Base-by-base conservation (phyloP, 2,329 filamentous ascomycete genomes). In the Pyricularia sp. region DNA sequence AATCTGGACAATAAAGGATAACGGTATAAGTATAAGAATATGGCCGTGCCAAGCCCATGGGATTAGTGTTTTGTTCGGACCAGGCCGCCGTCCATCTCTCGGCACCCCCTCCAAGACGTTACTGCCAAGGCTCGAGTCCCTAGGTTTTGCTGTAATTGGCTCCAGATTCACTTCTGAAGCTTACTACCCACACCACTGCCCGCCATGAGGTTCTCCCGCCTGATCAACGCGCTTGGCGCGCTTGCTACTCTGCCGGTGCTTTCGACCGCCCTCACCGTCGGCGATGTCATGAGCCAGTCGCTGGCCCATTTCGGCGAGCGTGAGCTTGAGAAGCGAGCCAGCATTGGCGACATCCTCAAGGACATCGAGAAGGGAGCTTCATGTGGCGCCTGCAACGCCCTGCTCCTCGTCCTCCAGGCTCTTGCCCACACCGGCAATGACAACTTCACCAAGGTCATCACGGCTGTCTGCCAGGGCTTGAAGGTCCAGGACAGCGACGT, bases 401-500 rank as follows among this genome's bases (percentile, higher is more conserved):
- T 61, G 6, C 58, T 61, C 20, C 58, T 61, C 58, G 58, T 61
- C 58, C 58, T 61, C 10, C 58, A 61, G 58, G n/a, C 58, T 1
- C 58, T 61, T 14, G 58, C 58, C 10, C 58, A 61, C 58, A 61
- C 58, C 3, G 58, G 58, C 58, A 61, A 61, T 23, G 58, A 61
- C 58, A 61, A 61, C 58, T 61, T 61, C 58, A 12, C 58, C 58
- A 61, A 61, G 23, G 58, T 61, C 58, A 61, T 61, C 58, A 61
- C 58, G 20, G n/a, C 25, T 4, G 58, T 61, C 23, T 61, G 58
- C 23, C 23, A 61, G 58, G 23, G 23, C 6, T 23, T 61, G 4
- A 25, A 25, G n/a, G n/a, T 25, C 23, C 58, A 85, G 72, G 85
- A 87, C 68, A 73, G 77, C 33, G 86, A 88, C 73, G 85, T 88